Evolutionary conservation across 495 filamentous ascomycete genomes (phyloP).

Genomic region (Hamigera avellanea): DNA sequence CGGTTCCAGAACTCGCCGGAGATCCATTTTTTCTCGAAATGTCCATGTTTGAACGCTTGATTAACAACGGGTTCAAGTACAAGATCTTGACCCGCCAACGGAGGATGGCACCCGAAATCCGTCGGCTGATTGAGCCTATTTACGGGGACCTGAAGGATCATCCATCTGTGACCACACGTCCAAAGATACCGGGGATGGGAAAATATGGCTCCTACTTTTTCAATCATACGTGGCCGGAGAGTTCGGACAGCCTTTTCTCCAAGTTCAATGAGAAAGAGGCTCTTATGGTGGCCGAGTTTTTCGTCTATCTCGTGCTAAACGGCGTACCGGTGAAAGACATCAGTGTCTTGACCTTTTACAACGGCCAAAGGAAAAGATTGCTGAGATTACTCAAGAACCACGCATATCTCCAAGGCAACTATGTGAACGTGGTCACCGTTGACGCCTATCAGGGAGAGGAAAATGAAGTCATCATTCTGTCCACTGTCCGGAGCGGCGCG

Average conservation of each 20-base stretch:
- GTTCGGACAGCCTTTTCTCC: constrained; percentile 51
- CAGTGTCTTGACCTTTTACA: constrained; percentile 86
- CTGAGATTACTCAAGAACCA: constrained; percentile 39
- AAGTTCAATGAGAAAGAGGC: constrained; percentile 66
- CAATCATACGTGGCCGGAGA: constrained; percentile 58
- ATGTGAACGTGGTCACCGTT: constrained; percentile 67
- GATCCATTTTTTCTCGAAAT: constrained; percentile 51
- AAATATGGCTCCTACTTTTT: constrained; percentile 57
- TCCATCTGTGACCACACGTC: constrained; percentile 45
- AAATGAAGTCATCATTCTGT: constrained; percentile 76
- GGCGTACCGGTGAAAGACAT: constrained; percentile 48
- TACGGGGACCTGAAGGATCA: constrained; percentile 63
- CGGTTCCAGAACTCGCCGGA: constrained; percentile 39
- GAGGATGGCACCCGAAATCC: constrained; percentile 65
- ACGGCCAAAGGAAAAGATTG: constrained; percentile 65
- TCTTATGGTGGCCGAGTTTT: constrained; percentile 64
- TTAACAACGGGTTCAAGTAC: constrained; percentile 56
- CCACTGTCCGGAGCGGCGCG: constrained; percentile 65
- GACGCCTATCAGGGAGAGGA: constrained; percentile 95
- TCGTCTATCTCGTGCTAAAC: constrained; percentile 59
- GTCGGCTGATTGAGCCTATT: constrained; percentile 49
- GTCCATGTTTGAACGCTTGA: constrained; percentile 68
- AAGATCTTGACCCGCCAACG: constrained; percentile 49
- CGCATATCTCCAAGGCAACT: constrained; percentile 30
- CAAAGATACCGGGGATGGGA: constrained; percentile 71